Percentiles rank a stretch among this genome's conserved stretches.
phyloP scores from a whole-genome alignment of 169 alveolate genomes.

The Cryptosporidium parvum region DNA sequence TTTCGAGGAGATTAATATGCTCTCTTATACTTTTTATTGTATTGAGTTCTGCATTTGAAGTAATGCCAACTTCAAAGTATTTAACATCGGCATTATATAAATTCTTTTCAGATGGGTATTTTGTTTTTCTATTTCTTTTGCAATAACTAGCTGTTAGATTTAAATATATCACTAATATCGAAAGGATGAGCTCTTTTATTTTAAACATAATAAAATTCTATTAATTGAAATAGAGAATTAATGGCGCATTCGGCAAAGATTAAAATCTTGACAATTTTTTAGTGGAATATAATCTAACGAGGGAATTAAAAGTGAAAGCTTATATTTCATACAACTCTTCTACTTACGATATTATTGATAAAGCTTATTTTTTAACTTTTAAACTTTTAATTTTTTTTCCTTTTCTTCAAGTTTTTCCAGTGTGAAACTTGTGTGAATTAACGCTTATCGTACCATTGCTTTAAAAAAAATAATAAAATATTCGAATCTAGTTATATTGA shows the following conservation, averaged over 20 bases:
- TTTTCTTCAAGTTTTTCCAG: not conserved
- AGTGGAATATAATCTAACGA: no score
- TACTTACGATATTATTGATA: no score
- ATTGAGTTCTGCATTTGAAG: conserved; percentile 29
- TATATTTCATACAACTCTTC: not conserved
- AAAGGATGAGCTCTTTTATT: not conserved
- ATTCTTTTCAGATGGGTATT: not conserved
- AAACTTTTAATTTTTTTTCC: not conserved
- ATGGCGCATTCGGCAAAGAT: conserved; percentile 36
- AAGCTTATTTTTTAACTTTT: no score
- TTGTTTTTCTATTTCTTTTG: not conserved
- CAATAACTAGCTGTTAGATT: not conserved
- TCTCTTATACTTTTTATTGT: conserved; percentile 36
- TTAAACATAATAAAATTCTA: conserved; percentile 1
- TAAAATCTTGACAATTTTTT: no score
- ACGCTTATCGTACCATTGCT: no score
- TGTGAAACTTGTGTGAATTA: not conserved
- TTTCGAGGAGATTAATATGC: conserved; percentile 4
- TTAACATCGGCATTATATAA: not conserved
- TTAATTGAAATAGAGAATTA: not conserved
- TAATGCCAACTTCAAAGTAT: conserved; percentile 41
- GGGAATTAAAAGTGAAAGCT: not conserved
- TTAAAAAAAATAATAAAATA: no score
- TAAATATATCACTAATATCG: not conserved
- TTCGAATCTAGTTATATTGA: no score